These are phyloP conservation scores for Ettlia oleoabundans DNA, from an alignment of 139 green algal genomes.

Conservation along the genomic window DNA sequence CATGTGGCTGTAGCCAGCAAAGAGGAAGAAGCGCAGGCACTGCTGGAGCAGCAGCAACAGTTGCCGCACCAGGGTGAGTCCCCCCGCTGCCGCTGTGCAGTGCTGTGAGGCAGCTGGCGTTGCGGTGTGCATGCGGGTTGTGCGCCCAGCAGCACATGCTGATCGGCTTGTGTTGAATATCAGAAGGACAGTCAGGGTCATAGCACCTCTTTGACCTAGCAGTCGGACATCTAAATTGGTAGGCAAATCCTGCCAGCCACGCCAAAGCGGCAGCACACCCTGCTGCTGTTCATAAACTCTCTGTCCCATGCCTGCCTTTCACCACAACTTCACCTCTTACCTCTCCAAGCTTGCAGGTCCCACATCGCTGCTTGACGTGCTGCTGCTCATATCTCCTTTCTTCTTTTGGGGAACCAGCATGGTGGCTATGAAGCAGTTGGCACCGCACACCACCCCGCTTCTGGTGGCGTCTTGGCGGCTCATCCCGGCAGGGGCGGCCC, in stretches of 20 bases:
- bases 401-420: constrained; percentile 98
- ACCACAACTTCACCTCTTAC: no score
- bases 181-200: no score
- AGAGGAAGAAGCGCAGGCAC: neutral
- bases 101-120: no score
- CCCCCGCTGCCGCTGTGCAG: neutral
- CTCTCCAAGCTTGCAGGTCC: neutral
- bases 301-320: no score
- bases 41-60: neutral
- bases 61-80: neutral
- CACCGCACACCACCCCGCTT: constrained; percentile 83
- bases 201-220: no score
- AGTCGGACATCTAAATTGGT: no score
- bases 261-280: no score
- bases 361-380: constrained; percentile 33
- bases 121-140: no score
- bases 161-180: no score
- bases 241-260: no score
- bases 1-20: neutral
- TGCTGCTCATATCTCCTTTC: constrained; percentile 91
- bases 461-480: constrained; percentile 89
- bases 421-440: constrained; percentile 91
- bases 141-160: no score
- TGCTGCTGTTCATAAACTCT: no score
- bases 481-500: constrained; percentile 83